Evolutionary conservation across 495 filamentous ascomycete species (phyloP).

Genomic region (Hyaloscypha variabilis): DNA sequence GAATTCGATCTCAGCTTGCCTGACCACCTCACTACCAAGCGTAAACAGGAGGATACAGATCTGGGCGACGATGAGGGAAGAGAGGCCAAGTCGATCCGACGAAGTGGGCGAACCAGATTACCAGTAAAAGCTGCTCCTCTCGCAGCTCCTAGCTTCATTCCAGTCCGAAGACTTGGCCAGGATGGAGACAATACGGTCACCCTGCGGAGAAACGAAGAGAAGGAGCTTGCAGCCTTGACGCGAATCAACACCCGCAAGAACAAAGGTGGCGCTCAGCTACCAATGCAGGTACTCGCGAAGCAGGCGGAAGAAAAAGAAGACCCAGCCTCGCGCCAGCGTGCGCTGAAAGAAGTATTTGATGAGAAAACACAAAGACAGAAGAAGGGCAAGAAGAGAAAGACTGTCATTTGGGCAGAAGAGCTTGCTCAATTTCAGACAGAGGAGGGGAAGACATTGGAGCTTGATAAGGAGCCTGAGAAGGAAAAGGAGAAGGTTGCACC

Average conservation of each 20-base stretch:
- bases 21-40: slow-evolving; percentile 19
- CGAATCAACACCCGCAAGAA: slow-evolving; percentile 58
- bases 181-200: slow-evolving; percentile 35
- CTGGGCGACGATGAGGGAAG: slow-evolving; percentile 20
- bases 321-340: slow-evolving; percentile 23
- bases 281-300: slow-evolving; percentile 36
- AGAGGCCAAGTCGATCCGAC: slow-evolving; percentile 21
- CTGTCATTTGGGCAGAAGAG: slow-evolving; percentile 33
- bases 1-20: slow-evolving; percentile 28
- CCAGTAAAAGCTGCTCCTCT: slow-evolving; percentile 27
- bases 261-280: slow-evolving; percentile 44
- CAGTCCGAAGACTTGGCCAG: slow-evolving; percentile 31
- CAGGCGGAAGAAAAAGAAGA: slow-evolving; percentile 33
- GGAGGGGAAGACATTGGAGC: slow-evolving; percentile 14
- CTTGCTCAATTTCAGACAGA: slow-evolving; percentile 27
- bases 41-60: slow-evolving; percentile 10
- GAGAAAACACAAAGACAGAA: slow-evolving; percentile 24
- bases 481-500: slow-evolving; percentile 9
- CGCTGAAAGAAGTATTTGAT: slow-evolving; percentile 30
- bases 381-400: slow-evolving; percentile 24
- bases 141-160: slow-evolving; percentile 31
- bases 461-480: slow-evolving; percentile 11
- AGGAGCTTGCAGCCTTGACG: slow-evolving; percentile 51
- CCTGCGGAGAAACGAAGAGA: slow-evolving; percentile 46
- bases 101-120: slow-evolving; percentile 32